Base-by-base conservation (phyloP, 2,329 filamentous ascomycete genomes). In the Tolypocladium guangdongense region DNA sequence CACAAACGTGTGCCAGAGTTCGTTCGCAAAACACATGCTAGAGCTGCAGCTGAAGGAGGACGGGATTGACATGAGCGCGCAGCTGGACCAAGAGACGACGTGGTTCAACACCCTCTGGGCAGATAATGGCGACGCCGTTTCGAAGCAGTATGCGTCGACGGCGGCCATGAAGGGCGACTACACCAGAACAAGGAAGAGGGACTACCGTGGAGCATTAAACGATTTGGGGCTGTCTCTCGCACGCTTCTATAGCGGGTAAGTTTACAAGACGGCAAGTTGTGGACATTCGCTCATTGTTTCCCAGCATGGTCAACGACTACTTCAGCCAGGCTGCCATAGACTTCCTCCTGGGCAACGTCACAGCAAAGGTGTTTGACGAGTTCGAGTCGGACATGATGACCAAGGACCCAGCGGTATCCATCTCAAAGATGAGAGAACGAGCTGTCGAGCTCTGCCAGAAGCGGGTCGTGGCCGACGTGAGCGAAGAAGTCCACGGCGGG, bases 21-120 rank as follows among this genome's bases (percentile, higher is more conserved):
- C 90, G 0, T 91, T 91, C 65, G 93, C 82, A 6, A 88, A 90
- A 63, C 83, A 86, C 63, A 87, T 89, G 59, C 76, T 99, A 2
- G 90, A 96, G 59, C 67, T 78, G 35, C 90, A 96, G 64, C 76
- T 99, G 2, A 85, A 81, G 54, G 76, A 81, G 22, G 83, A 95
- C 57, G 88, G 87, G 0, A 85, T 90, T 55, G 82, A 86, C 53
- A 86, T 95, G 70, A 82, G 84, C 59, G 76, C 86, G 0, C 84
- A 93, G 57, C 69, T 77, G 27, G 90, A 96, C 65, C 86, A 89
- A 54, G 82, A 84, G 53, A 95, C 88, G 6, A 80, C 84, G 47
- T 97, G 92, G 90, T 97, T 97, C 74, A 97, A 99, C 68, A 90
- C 83, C 0, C 75, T 97, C 0, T 99, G 93, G 92, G 93, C 93